Evolutionary conservation across 2,329 filamentous ascomycete species (phyloP), one percentile per base, ranked within the genome.

Genomic region (Myrmaecium sp.): DNA sequence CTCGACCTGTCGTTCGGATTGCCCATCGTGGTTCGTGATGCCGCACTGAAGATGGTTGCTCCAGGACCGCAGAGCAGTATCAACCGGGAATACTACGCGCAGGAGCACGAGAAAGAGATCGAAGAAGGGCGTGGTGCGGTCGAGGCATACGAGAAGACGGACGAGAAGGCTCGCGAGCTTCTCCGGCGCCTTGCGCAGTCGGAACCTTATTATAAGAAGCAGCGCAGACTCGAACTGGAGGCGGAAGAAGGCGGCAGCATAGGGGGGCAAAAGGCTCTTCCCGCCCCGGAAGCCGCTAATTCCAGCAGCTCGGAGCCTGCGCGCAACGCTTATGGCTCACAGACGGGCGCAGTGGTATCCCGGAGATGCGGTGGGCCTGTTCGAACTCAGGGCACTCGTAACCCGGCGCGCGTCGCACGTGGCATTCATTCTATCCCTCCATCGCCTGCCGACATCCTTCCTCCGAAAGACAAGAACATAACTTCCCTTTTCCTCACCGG

Each of bases 81-180:
- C 52, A 98, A 98, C 57, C 64, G 89, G 40, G 84, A 98, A 55
- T 98, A 89, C 55, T 98, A 92, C 52, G 89, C 89, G 9, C 89
- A 98, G 49, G 89, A 95, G 47, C 84, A 95, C 52, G 86, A 95
- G 57, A 79, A 75, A 44, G 82, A 91, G 33, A 83, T 98, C 26
- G 84, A 95, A 45, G 84, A 95, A 40, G 89, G 89, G 3, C 66
- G 79, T 36, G 80, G 76, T 5, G 56, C 49, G 10, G 64, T 81
- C 6, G 89, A 95, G 47, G 83, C 80, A 38, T 95, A 94, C 47
- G 83, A 92, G 36, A 92, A 94, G 63, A 89, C 86, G 2, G 89
- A 98, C 42, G 86, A 95, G 47, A 95, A 95, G 54, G 89, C 84
- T 3, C 68, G 86, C 30, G 89, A 98, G 40, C 58, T 98, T 8